Evolutionary conservation across 179 eudicot species (phyloP).

Genomic region (Beta macrorhiza): DNA sequence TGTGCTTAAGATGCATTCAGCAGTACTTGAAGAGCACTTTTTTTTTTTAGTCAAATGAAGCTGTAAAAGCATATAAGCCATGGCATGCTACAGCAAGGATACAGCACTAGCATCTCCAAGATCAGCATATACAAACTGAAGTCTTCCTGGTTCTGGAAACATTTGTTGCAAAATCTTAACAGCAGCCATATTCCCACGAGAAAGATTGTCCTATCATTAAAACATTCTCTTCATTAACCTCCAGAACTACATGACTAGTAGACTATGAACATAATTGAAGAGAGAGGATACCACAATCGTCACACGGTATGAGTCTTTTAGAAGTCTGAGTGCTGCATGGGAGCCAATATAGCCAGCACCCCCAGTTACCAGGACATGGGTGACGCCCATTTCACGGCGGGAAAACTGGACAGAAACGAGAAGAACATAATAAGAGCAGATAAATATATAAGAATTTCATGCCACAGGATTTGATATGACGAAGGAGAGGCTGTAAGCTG

Average conservation of each 20-base stretch:
- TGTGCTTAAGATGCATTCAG: background rate
- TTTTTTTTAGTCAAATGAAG: background rate
- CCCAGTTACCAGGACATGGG: constrained; percentile 94
- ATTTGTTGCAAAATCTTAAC: constrained; percentile 71
- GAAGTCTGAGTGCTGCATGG: constrained; percentile 86
- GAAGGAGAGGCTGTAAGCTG: background rate
- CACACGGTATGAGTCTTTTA: constrained; percentile 82
- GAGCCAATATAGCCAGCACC: constrained; percentile 99
- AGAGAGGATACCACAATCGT: constrained; percentile 76
- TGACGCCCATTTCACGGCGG: constrained; percentile 70
- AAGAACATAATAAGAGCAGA: constrained; percentile 8
- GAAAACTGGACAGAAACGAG: constrained; percentile 56
- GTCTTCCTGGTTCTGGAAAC: constrained; percentile 83
- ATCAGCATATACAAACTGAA: constrained; percentile 88
- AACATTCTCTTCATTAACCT: constrained; percentile 13
- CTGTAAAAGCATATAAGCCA: background rate
- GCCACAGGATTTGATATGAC: background rate
- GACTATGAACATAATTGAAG: background rate
- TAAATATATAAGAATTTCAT: background rate
- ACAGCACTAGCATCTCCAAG: constrained; percentile 85
- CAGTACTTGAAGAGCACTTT: background rate
- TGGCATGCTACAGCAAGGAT: constrained; percentile 37
- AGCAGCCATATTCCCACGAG: constrained; percentile 93
- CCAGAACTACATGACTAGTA: background rate
- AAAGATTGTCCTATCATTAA: constrained; percentile 75